Conservation (phyloP, 352 stramenopile species). For the Phytophthora palmivora region DNA sequence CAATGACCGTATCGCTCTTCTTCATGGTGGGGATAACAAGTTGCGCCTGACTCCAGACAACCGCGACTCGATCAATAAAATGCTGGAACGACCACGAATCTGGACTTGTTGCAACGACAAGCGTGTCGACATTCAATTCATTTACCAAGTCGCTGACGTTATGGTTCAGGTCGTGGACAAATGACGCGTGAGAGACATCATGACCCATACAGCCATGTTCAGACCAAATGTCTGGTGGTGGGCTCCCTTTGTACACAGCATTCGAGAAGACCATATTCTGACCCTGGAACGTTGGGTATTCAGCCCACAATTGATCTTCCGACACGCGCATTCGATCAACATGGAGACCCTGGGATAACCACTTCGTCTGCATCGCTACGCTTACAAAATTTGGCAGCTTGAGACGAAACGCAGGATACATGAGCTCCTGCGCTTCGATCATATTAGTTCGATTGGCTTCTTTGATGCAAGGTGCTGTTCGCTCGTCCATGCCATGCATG, state of each 20-base stretch:
- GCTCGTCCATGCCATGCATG: conserved; percentile 33
- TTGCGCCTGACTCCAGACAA: conserved; percentile 41
- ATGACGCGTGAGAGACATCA: conserved; percentile 29
- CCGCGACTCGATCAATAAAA: conserved; percentile 40
- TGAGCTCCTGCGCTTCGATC: conserved; percentile 36
- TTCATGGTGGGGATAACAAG: conserved; percentile 25
- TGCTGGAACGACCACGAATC: conserved; percentile 47
- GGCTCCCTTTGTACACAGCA: conserved; percentile 26
- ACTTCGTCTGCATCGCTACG: conserved; percentile 13
- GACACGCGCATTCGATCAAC: conserved; percentile 31
- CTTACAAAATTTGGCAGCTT: conserved; percentile 19
- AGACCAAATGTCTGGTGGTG: conserved; percentile 35
- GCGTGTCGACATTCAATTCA: conserved; percentile 13
- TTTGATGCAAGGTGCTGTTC: conserved; percentile 32
- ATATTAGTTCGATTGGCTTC: conserved; percentile 27
- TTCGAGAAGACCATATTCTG: conserved; percentile 40
- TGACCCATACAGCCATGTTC: conserved; percentile 29
- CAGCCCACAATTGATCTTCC: conserved; percentile 29
- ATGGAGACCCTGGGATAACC: conserved; percentile 24
- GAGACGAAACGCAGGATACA: conserved; percentile 34
- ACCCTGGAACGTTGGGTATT: conserved; percentile 27
- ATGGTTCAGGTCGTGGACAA: conserved; percentile 13
- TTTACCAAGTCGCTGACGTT: conserved; percentile 7
- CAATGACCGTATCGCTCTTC: conserved; percentile 28
- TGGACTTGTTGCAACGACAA: conserved; percentile 32